Percentiles rank a stretch among this genome's conserved stretches.
Evolutionary conservation across 805 yeast genomes (phyloP).

Genomic region (Starmerella roubikii): DNA sequence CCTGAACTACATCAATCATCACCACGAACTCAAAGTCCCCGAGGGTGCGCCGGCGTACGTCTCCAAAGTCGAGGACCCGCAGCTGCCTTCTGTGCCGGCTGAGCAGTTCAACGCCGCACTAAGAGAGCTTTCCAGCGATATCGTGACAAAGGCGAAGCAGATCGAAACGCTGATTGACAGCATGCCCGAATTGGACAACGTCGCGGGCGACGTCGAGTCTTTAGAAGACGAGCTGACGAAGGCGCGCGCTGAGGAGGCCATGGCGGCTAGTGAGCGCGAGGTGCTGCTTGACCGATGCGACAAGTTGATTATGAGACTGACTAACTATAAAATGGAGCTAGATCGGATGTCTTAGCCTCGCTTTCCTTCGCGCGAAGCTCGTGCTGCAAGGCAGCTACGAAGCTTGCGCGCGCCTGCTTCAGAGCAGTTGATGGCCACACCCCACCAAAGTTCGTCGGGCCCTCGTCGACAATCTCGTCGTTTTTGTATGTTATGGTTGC

Average conservation of each 20-base stretch:
- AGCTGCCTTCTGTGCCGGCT: slow-evolving; percentile 21
- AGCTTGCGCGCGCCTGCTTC: slow-evolving; percentile 29
- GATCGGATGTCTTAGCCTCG: slow-evolving; percentile 13
- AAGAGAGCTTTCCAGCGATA: slow-evolving; percentile 71
- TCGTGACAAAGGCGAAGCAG: slow-evolving; percentile 75
- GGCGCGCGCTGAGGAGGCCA: slow-evolving; percentile 45
- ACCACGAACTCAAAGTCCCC: slow-evolving; percentile 43
- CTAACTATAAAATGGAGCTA: slow-evolving; percentile 33
- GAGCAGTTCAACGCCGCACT: slow-evolving; percentile 31
- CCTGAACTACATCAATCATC: slow-evolving; percentile 42
- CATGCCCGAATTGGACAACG: slow-evolving; percentile 83
- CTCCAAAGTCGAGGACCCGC: slow-evolving; percentile 49
- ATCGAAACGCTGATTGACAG: slow-evolving; percentile 74
- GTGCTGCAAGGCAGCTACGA: slow-evolving; percentile 25
- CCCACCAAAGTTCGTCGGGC: slow-evolving; percentile 36
- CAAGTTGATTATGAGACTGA: slow-evolving; percentile 46
- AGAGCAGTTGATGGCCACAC: slow-evolving; percentile 34
- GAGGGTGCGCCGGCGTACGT: slow-evolving; percentile 29
- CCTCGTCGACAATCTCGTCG: slow-evolving; percentile 22
- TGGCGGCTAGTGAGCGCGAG: slow-evolving; percentile 51
- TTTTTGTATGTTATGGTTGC: slow-evolving; percentile 4
- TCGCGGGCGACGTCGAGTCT: slow-evolving; percentile 51
- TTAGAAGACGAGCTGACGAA: slow-evolving; percentile 48
- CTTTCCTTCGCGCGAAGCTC: neutral
- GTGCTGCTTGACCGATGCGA: slow-evolving; percentile 48